Evolutionary conservation across 305 asterid species (phyloP), one percentile per base, ranked within the genome.

Genomic region (Fraxinus xanthoxyloides): DNA sequence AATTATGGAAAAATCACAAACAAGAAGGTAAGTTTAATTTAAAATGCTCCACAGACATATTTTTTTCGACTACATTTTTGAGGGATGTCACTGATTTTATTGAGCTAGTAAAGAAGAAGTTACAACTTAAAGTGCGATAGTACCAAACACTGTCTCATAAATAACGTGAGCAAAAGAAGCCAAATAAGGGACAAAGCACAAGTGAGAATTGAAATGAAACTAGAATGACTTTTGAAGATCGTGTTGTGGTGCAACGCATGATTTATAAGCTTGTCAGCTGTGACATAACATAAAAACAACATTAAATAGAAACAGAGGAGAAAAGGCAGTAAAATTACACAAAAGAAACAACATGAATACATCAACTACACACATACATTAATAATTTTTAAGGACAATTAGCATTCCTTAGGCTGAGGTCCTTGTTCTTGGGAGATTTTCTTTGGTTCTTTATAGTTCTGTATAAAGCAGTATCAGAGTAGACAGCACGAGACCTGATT

Each of bases 381-480:
- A n/a, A 56, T 19, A 56, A 17, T 56, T 56, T 15, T 56, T 19
- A 56, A 56, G 26, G 23, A 19, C 26, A 56, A 56, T n/a, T 19
- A 6, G 65, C 65, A 56, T 56, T 19, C 65, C 26, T 56, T 12
- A 56, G 26, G 65, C 65, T n/a, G 28, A 56, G 24, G 65, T 56
- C 65, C 65, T 80, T 77, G 3, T 72, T 81, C 23, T 76, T 75
- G 54, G 78, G 82, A 77, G 82, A 80, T 67, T 80, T 86, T 9
- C 63, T 83, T 80, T 84, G 80, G 13, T 84, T 65, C 78, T 76
- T 84, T 17, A 76, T 38, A 5, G 85, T 82, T 78, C 38, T 87
- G 65, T 86, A 79, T 36, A 89, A 79, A 43, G 88, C 87, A 38
- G 91, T 89, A 78, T 94, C 93, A 0, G 92, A 89, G 74, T 83